phyloP scores from a whole-genome alignment of 768 basidiomycete species.

The Leccinum pellstonianum region DNA sequence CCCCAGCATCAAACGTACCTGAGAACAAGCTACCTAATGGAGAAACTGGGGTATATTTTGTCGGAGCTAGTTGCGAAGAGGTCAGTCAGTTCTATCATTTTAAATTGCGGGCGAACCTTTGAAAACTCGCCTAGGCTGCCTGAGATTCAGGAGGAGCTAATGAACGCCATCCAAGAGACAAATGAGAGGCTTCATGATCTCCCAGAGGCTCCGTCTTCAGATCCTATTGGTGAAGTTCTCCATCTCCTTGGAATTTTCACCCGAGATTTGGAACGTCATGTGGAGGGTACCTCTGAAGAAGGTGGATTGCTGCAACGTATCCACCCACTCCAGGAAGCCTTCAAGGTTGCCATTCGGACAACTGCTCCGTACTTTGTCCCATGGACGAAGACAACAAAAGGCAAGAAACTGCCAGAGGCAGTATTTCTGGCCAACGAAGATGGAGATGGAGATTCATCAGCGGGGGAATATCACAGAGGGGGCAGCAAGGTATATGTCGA shows the following conservation, averaged over 20 bases:
- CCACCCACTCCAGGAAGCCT: constrained; percentile 45
- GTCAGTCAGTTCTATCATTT: constrained; percentile 37
- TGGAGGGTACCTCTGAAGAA: constrained; percentile 53
- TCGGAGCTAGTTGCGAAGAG: constrained; percentile 62
- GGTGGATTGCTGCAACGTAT: constrained; percentile 58
- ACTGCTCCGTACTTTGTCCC: constrained; percentile 64
- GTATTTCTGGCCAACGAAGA: constrained; percentile 45
- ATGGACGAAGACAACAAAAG: too few relatives aligned
- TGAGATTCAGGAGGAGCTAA: constrained; percentile 57
- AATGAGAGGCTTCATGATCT: constrained; percentile 33
- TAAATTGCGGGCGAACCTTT: neutral
- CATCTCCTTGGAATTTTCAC: constrained; percentile 47
- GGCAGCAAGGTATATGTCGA: constrained; percentile 43
- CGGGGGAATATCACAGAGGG: neutral
- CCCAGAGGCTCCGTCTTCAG: constrained; percentile 52
- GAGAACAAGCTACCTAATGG: constrained; percentile 55
- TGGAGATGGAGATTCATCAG: constrained; percentile 5
- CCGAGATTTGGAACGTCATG: constrained; percentile 40
- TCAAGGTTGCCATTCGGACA: constrained; percentile 44
- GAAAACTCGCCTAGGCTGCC: constrained; percentile 49
- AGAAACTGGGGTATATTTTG: constrained; percentile 56
- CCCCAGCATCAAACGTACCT: constrained; percentile 49
- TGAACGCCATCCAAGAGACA: constrained; percentile 41
- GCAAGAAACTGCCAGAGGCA: constrained; percentile 8
- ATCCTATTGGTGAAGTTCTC: constrained; percentile 59